Evolutionary conservation across 805 yeast species (phyloP), one percentile per base, ranked within the genome.

Genomic region (Myxozyma kluyveri): DNA sequence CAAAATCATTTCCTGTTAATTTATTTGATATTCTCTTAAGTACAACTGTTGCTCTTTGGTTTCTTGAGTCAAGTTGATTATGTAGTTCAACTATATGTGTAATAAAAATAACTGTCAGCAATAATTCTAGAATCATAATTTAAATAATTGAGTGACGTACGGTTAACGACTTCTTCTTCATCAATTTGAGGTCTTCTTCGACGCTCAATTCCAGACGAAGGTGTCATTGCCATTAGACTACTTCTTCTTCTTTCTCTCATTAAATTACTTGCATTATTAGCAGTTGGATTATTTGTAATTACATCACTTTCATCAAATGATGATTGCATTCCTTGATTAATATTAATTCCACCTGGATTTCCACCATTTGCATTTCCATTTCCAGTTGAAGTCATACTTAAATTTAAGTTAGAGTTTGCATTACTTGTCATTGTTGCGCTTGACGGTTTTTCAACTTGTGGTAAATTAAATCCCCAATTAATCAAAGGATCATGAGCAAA

Each of bases 401-500:
- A 7, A n/a, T n/a, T n/a, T n/a, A n/a, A n/a, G n/a, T n/a, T n/a
- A n/a, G n/a, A n/a, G n/a, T n/a, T n/a, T n/a, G n/a, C n/a, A n/a
- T n/a, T n/a, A n/a, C n/a, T 12, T 10, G n/a, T n/a, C n/a, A n/a
- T n/a, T 9, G 40, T 21, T 4, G 18, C 41, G 19, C 38, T 42
- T 14, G 50, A 47, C 5, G 53, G 49, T 10, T 41, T 36, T 31
- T 49, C 50, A 3, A 37, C 54, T 32, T 42, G 52, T 6, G 60
- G 60, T 33, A 56, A 40, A 27, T 56, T 59, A 65, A 93, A 91
- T 1, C 99, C 98, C 99, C 99, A 93, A 65, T 90, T 90, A 63
- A 93, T 93, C 71, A 93, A 80, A 1, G 99, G 99, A 76, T 93
- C 99, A 65, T 90, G 89, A 0, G 97, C 98, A 74, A 93, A 93